A percentile compares a stretch with the other conserved stretches of the same genome.
Conservation (phyloP, 106 monocot genomes). For the Acanthochlamys bracteata region DNA sequence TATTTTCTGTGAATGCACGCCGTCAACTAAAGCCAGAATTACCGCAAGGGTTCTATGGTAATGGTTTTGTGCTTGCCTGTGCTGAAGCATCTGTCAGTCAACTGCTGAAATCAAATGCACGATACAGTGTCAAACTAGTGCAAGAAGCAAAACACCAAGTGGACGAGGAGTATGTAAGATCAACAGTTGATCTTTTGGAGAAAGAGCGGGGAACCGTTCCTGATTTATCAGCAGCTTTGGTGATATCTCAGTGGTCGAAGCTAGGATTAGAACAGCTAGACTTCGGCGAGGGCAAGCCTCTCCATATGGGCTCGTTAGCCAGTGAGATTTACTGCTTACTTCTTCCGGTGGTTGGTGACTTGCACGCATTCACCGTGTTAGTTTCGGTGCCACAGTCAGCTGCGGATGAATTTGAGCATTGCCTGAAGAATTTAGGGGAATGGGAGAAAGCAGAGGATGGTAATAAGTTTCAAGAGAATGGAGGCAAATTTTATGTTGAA, state of each 20-base stretch:
- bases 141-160: conserved; percentile 60
- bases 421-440: conserved; percentile 19
- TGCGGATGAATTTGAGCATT: conserved; percentile 45
- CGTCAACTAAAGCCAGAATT: conserved; percentile 33
- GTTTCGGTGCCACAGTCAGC: conserved; percentile 60
- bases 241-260: conserved; percentile 88
- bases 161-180: conserved; percentile 40
- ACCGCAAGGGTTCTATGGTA: conserved; percentile 72
- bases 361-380: conserved; percentile 55
- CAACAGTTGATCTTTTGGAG: conserved; percentile 61
- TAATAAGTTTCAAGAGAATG: neutral
- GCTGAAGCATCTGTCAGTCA: conserved; percentile 41
- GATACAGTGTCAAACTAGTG: conserved; percentile 31
- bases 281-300: conserved; percentile 64
- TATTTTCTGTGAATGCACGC: conserved; percentile 56
- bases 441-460: conserved; percentile 4
- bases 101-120: conserved; percentile 21
- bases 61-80: conserved; percentile 68
- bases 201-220: conserved; percentile 27
- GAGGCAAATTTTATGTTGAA: conserved; percentile 4
- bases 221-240: conserved; percentile 60
- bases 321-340: conserved; percentile 90
- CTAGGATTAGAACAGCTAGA: conserved; percentile 81
- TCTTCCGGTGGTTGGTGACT: conserved; percentile 63
- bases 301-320: conserved; percentile 70